Conservation (phyloP, 2,329 filamentous ascomycete genomes). For the Calcarisporium arbuscula region DNA sequence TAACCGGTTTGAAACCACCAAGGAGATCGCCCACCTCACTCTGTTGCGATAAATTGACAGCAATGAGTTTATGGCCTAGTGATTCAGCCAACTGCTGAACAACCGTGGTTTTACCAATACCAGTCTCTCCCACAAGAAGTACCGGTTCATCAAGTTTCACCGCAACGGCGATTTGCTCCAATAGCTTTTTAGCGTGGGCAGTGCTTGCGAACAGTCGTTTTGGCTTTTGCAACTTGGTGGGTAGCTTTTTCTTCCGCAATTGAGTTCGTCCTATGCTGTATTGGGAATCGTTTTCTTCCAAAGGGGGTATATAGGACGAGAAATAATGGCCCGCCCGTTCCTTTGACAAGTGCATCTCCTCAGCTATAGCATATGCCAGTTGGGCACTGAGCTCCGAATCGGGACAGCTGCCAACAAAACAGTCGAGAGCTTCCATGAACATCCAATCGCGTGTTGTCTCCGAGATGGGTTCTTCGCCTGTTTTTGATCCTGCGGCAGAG, state of each 20-base stretch:
- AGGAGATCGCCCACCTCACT: slow-evolving; percentile 94
- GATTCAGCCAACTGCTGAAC: slow-evolving; percentile 85
- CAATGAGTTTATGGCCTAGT: slow-evolving; percentile 78
- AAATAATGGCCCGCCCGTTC: slow-evolving; percentile 77
- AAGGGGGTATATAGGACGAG: slow-evolving; percentile 61
- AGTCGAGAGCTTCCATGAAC: slow-evolving; percentile 89
- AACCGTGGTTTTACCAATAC: slow-evolving; percentile 95
- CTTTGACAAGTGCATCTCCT: slow-evolving; percentile 80
- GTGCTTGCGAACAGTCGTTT: slow-evolving; percentile 80
- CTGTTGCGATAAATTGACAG: slow-evolving; percentile 95
- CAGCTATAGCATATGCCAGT: slow-evolving; percentile 66
- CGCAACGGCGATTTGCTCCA: slow-evolving; percentile 83
- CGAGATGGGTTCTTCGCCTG: slow-evolving; percentile 63
- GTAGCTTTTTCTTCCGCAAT: slow-evolving; percentile 50
- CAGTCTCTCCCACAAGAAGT: slow-evolving; percentile 94
- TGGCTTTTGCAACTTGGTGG: slow-evolving; percentile 43
- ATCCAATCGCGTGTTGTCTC: slow-evolving; percentile 73
- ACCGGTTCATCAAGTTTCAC: slow-evolving; percentile 82
- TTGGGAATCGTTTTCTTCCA: slow-evolving; percentile 53
- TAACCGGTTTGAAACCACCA: slow-evolving; percentile 94
- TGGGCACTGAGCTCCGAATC: slow-evolving; percentile 53
- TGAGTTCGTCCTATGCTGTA: slow-evolving; percentile 61
- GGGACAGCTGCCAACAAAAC: slow-evolving; percentile 77
- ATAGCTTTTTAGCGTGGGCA: slow-evolving; percentile 70
- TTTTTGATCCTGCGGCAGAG: slow-evolving; percentile 52